Base-by-base conservation (phyloP, 352 stramenopile genomes). In the Globisporangium yorkense region DNA sequence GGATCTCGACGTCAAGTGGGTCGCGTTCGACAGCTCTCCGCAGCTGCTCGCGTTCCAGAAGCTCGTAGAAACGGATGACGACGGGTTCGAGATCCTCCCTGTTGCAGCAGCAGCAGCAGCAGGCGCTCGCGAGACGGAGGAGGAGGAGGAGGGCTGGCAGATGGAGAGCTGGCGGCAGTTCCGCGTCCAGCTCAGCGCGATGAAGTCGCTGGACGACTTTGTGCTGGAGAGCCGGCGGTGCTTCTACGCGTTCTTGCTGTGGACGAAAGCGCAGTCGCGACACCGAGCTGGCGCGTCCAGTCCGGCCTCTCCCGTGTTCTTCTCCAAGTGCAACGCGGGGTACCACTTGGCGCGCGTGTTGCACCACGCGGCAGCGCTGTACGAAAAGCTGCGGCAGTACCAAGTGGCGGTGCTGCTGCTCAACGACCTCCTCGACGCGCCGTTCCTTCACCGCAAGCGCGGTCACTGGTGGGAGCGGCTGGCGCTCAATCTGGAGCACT, bases 311-410 rank as follows among this genome's bases (percentile, higher is more conserved):
- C 74, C 69, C 3, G 47, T 57, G 5, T 94, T 85, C 57, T 89
- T 84, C 24, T 63, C 65, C 29, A 87, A 78, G 43, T 92, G 71
- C 56, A 81, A 91, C 47, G 82, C 81, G 3, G 78, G 76, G 1
- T 89, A 94, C 47, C 76, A 86, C 49, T 57, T 92, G 3, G 72
- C 80, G 39, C 71, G 79, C n/a, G 66, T 78, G 10, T 61, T 94
- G 9, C 64, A 90, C 46, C 71, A 61, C 9, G 80, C 79, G 0
- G 78, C 81, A 27, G 53, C 47, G 0, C 27, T 92, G 15, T 94
- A 91, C 47, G 85, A 94, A 43, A 92, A 90, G 65, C 77, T 80
- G 48, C 72, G 80, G 0, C 83, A 81, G 63, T 90, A 94, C 58
- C 67, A 88, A 47, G 70, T 87, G 5, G 80, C 85, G 7, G 71